A percentile compares a stretch with the other conserved stretches of the same genome.
phyloP scores from a whole-genome alignment of 805 yeast genomes.

The Candida hungchunana region DNA sequence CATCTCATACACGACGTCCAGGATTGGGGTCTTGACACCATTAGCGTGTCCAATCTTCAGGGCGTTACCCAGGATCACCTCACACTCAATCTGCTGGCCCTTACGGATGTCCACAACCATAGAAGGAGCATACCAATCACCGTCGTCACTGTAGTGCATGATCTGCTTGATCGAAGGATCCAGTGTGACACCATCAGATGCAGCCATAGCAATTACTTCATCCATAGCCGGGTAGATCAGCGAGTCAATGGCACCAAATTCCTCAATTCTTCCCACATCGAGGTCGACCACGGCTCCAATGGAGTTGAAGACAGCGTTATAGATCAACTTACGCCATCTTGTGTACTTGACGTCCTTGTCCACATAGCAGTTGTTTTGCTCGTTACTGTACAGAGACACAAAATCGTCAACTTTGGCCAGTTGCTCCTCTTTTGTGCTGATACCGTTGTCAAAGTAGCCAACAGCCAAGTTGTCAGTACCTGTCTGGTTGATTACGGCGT shows the following conservation, averaged over 20 bases:
- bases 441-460: constrained; percentile 44
- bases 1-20: constrained; percentile 52
- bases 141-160: constrained; percentile 56
- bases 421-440: constrained; percentile 23
- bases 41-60: constrained; percentile 43
- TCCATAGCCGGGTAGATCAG: constrained; percentile 58
- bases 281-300: constrained; percentile 53
- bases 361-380: constrained; percentile 36
- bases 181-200: constrained; percentile 58
- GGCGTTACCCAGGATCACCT: constrained; percentile 67
- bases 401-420: constrained; percentile 38
- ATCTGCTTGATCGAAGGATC: constrained; percentile 44
- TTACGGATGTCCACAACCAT: constrained; percentile 67
- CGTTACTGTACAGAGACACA: constrained; percentile 41
- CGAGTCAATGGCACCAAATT: constrained; percentile 38
- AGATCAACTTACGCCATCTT: constrained; percentile 65
- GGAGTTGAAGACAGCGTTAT: constrained; percentile 66
- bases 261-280: constrained; percentile 52
- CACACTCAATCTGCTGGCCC: constrained; percentile 66
- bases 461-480: constrained; percentile 42
- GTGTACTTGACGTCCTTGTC: constrained; percentile 44
- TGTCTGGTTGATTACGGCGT: constrained; percentile 41
- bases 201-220: constrained; percentile 63
- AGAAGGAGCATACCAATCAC: constrained; percentile 60
- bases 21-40: constrained; percentile 54